Evolutionary conservation across 345 rosid species (phyloP).

Genomic region (Cochlearia excelsa): DNA sequence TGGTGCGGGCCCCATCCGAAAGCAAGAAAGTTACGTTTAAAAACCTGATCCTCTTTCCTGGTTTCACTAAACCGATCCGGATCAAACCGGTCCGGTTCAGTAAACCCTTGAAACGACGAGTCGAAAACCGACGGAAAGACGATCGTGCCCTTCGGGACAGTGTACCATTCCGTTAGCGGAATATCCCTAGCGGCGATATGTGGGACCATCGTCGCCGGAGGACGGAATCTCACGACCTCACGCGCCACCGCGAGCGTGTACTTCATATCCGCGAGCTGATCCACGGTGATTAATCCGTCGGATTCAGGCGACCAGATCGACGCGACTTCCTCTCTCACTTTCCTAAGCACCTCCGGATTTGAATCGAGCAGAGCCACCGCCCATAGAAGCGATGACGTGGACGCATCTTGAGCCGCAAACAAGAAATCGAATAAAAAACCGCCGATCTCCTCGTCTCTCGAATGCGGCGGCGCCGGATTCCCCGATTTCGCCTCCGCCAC

Average conservation of each 20-base stretch:
- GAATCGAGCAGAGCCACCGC: conserved; percentile 70
- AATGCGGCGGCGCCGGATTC: conserved; percentile 40
- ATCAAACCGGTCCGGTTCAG: conserved; percentile 64
- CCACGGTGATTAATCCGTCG: conserved; percentile 49
- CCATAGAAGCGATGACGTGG: conserved; percentile 85
- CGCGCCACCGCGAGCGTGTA: conserved; percentile 89
- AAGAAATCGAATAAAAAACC: conserved; percentile 75
- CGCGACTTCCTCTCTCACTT: conserved; percentile 66
- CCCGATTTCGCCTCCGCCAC: conserved; percentile 43
- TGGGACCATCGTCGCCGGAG: conserved; percentile 86
- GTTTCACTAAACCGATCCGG: conserved; percentile 67
- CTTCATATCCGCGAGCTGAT: conserved; percentile 64
- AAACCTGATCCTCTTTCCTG: conserved; percentile 57
- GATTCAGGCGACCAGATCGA: conserved; percentile 74
- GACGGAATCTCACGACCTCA: conserved; percentile 65
- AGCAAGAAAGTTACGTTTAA: conserved; percentile 56
- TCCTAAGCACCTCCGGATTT: conserved; percentile 56
- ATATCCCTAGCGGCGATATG: conserved; percentile 72
- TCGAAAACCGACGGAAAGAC: conserved; percentile 83
- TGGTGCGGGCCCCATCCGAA: conserved; percentile 92
- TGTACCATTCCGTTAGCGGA: conserved; percentile 61
- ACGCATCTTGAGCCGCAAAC: conserved; percentile 87
- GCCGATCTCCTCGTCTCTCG: conserved; percentile 54
- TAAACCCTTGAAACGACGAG: conserved; percentile 80
- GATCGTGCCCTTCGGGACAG: conserved; percentile 70